Conservation (phyloP, 306 rosid species). For the Acacia melanoxylon region DNA sequence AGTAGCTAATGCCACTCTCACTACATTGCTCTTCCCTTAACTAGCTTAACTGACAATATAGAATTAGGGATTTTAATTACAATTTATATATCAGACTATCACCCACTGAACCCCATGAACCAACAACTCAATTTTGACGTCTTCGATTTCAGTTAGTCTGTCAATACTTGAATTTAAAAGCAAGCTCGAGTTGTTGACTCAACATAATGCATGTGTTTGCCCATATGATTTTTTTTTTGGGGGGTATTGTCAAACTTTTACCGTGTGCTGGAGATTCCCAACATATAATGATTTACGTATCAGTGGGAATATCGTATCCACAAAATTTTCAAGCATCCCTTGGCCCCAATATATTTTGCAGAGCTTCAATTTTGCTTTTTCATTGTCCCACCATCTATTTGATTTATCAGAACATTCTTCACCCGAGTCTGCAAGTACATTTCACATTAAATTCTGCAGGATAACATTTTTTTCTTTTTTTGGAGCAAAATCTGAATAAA, state of each 20-base stretch:
- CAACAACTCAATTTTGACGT: slow-evolving; percentile 11
- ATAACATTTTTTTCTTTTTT: not conserved
- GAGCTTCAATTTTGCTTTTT: slow-evolving; percentile 45
- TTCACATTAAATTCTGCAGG: slow-evolving; percentile 13
- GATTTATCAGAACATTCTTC: slow-evolving; percentile 52
- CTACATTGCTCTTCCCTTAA: too few relatives aligned
- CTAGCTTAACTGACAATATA: too few relatives aligned
- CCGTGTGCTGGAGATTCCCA: slow-evolving; percentile 44
- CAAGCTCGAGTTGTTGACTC: not conserved
- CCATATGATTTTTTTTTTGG: not conserved
- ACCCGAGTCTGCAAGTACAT: slow-evolving; percentile 48
- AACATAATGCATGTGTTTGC: slow-evolving; percentile 2
- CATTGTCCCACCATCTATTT: slow-evolving; percentile 79
- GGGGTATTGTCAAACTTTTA: slow-evolving; percentile 4
- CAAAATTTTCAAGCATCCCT: slow-evolving; percentile 52
- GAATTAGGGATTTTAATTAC: too few relatives aligned
- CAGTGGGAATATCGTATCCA: slow-evolving; percentile 44
- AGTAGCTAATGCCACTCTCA: too few relatives aligned
- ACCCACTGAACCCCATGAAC: not conserved
- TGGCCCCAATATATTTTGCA: slow-evolving; percentile 43
- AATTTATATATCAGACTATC: too few relatives aligned
- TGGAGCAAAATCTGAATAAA: not conserved
- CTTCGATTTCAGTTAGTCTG: not conserved
- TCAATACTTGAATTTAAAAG: not conserved
- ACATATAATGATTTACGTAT: slow-evolving; percentile 43